These are phyloP conservation scores for Fusarium sp. DNA, from an alignment of 2,329 filamentous ascomycete genomes.

Conservation along the genomic window DNA sequence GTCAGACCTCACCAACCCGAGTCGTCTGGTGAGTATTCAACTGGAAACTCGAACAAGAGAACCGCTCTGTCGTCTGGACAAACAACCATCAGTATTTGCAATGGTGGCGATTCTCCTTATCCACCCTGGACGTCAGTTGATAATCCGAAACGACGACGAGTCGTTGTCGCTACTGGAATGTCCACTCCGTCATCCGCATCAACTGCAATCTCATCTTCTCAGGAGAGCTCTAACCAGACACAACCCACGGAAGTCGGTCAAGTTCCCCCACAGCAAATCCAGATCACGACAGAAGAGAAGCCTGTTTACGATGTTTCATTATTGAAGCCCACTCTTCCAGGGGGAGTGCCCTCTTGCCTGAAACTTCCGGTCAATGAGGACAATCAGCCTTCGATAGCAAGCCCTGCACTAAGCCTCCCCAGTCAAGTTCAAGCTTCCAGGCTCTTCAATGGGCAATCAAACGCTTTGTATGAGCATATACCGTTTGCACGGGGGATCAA, in stretches of 20 bases:
- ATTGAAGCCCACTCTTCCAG: background rate
- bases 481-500: background rate
- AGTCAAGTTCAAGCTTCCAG: background rate
- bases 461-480: conserved; percentile 5
- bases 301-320: background rate
- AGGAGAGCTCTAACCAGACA: background rate
- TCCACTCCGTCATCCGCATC: background rate
- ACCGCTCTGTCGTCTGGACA: background rate
- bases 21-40: background rate
- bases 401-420: background rate
- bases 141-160: conserved; percentile 7
- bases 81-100: background rate
- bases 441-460: background rate
- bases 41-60: conserved; percentile 1
- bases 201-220: background rate
- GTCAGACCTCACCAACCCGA: background rate
- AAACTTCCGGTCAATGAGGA: background rate
- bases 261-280: background rate
- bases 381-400: background rate
- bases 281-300: background rate
- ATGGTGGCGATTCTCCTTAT: background rate
- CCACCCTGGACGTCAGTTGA: background rate
- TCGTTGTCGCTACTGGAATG: background rate
- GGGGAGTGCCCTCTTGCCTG: background rate
- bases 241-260: background rate